phyloP scores from a whole-genome alignment of 2,329 filamentous ascomycete species.

The Aspergillus novofumigatus region DNA sequence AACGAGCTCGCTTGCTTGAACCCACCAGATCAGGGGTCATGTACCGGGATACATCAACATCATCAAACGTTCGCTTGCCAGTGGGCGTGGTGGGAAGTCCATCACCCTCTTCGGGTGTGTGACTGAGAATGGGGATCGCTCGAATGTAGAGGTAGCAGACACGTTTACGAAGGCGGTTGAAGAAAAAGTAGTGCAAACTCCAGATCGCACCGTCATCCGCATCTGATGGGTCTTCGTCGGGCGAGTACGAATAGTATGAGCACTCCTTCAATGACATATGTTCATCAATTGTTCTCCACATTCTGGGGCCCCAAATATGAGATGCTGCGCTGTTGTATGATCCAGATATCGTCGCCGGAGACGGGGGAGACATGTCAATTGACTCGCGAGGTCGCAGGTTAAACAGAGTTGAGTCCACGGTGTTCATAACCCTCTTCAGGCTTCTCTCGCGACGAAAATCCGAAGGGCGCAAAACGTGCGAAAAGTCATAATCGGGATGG shows the following conservation, averaged over 20 bases:
- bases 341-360: constrained; percentile 40
- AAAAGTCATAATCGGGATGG: constrained; percentile 96
- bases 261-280: constrained; percentile 92
- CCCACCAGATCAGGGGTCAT: constrained; percentile 51
- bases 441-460: constrained; percentile 87
- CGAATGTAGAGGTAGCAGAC: constrained; percentile 92
- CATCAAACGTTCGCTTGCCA: constrained; percentile 45
- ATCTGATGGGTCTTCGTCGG: constrained; percentile 84
- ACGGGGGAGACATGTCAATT: constrained; percentile 38
- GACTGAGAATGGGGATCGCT: constrained; percentile 68
- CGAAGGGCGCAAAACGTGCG: constrained; percentile 77
- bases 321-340: constrained; percentile 49
- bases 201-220: constrained; percentile 93
- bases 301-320: constrained; percentile 77
- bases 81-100: constrained; percentile 38
- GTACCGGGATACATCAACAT: constrained; percentile 32
- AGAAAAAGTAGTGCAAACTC: constrained; percentile 96
- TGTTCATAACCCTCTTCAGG: constrained; percentile 76
- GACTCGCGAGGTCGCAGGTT: constrained; percentile 68
- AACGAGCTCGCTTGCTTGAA: constrained; percentile 75
- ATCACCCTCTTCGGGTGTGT: constrained; percentile 56
- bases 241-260: constrained; percentile 82
- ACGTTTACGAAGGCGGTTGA: constrained; percentile 86
- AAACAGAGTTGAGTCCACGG: constrained; percentile 79
- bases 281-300: constrained; percentile 89